Conservation (phyloP, 1,139 yeast genomes). For the Protomyces inundatus region DNA sequence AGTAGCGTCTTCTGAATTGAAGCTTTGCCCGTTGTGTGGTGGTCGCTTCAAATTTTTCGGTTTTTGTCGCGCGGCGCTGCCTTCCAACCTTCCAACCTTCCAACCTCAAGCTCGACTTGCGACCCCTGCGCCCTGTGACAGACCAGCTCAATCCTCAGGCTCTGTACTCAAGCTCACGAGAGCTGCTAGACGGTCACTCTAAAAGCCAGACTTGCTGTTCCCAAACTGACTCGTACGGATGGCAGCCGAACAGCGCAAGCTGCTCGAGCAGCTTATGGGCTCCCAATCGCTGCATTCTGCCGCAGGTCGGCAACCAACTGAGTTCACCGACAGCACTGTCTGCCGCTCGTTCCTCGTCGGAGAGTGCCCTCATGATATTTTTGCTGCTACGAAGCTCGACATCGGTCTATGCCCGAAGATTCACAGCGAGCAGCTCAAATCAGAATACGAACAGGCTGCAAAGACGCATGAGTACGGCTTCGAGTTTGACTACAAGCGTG, state of each 20-base stretch:
- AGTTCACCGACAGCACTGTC: slow-evolving; percentile 58
- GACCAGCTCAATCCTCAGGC: too few species aligned
- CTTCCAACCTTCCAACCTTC: neutral
- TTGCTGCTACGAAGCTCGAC: slow-evolving; percentile 77
- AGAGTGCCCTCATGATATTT: slow-evolving; percentile 81
- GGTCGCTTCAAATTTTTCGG: neutral
- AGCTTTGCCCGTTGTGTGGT: neutral
- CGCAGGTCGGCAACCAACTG: slow-evolving; percentile 37
- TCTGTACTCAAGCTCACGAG: too few species aligned
- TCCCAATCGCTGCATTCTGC: slow-evolving; percentile 43
- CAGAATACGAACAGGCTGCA: slow-evolving; percentile 59
- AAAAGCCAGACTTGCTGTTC: too few species aligned
- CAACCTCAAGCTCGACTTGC: too few species aligned
- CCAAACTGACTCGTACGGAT: slow-evolving; percentile 26
- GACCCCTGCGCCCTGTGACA: too few species aligned
- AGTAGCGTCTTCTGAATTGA: neutral
- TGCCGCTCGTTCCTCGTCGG: slow-evolving; percentile 82
- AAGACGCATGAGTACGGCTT: slow-evolving; percentile 57
- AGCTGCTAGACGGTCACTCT: too few species aligned
- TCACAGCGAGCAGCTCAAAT: slow-evolving; percentile 69
- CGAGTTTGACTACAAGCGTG: slow-evolving; percentile 49
- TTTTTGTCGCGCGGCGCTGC: neutral
- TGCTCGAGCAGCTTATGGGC: slow-evolving; percentile 81
- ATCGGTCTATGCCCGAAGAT: slow-evolving; percentile 73
- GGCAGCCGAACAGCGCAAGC: slow-evolving; percentile 70